These are phyloP conservation scores for Rhodotorula sp. DNA, from an alignment of 1,284 basidiomycete genomes.

Conservation along the genomic window DNA sequence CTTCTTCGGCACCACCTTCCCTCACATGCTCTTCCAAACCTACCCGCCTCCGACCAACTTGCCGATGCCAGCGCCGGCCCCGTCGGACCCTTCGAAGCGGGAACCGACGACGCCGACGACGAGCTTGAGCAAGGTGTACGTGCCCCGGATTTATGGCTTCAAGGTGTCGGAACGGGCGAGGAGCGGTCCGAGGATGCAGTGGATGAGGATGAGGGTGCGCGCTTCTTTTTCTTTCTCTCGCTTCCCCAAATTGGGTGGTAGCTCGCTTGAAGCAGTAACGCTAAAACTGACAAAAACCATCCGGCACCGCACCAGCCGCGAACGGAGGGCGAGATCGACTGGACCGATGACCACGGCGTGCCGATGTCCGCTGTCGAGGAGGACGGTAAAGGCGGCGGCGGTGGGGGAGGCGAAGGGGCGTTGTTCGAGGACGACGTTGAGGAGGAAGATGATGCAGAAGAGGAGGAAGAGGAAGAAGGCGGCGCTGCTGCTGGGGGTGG, in stretches of 20 bases:
- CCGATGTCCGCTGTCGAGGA: neutral
- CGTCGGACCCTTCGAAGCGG: conserved; percentile 13
- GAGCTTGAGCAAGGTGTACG: conserved; percentile 80
- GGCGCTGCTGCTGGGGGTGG: conserved; percentile 1
- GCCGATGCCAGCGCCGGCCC: conserved; percentile 17
- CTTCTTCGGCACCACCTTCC: conserved; percentile 98
- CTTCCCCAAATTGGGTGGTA: too few species aligned
- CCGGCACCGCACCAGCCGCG: conserved; percentile 15
- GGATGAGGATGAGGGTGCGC: conserved; percentile 80
- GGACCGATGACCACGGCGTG: conserved; percentile 21
- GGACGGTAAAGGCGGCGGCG: neutral
- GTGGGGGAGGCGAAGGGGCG: conserved; percentile 32
- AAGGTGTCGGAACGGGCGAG: conserved; percentile 62
- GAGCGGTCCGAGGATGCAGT: conserved; percentile 93
- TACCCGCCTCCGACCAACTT: conserved; percentile 55
- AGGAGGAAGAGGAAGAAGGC: conserved; percentile 28
- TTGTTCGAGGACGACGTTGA: conserved; percentile 42
- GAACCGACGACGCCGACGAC: conserved; percentile 46
- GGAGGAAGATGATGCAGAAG: conserved; percentile 32
- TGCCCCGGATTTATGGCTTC: conserved; percentile 86
- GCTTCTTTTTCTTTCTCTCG: neutral
- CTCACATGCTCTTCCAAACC: conserved; percentile 95
- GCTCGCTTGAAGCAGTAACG: too few species aligned
- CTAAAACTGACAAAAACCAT: too few species aligned
- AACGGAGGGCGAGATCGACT: conserved; percentile 39